These are phyloP conservation scores for Gardenia jasminoides DNA, from an alignment of 257 asterid species.

Conservation along the genomic window DNA sequence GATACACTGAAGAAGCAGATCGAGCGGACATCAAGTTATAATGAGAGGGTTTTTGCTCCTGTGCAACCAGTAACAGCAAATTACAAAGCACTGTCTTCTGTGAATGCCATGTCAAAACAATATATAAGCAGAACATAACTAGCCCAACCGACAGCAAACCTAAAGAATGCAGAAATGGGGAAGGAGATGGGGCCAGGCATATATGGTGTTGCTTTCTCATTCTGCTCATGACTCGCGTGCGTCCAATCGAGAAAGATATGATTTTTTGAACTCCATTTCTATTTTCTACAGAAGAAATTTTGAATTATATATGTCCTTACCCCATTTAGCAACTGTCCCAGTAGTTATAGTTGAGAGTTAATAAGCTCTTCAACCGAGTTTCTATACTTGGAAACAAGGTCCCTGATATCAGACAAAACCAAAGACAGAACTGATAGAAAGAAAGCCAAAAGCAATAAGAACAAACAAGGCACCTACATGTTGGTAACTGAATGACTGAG, in stretches of 20 bases:
- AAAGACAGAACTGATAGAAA: not conserved
- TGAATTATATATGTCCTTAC: slow-evolving; percentile 13
- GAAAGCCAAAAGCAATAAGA: not conserved
- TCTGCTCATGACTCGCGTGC: not conserved
- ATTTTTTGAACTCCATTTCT: not conserved
- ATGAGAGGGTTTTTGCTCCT: not conserved
- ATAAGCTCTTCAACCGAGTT: slow-evolving; percentile 67
- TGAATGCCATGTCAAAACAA: not conserved
- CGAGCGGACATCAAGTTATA: not conserved
- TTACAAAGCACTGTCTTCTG: not conserved
- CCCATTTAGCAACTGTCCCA: not conserved
- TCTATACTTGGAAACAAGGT: slow-evolving; percentile 59
- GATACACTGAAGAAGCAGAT: not conserved
- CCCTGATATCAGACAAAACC: slow-evolving; percentile 48
- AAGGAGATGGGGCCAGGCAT: not conserved
- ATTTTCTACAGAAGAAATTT: not conserved
- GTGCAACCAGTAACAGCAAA: not conserved
- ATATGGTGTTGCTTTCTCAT: not conserved
- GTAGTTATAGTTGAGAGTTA: slow-evolving; percentile 49
- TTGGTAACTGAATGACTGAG: not conserved
- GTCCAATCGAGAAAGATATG: not conserved
- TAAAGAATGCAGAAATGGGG: not conserved
- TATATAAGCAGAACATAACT: not conserved
- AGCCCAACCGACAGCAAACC: not conserved
- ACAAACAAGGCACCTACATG: not conserved